Conservation (phyloP, 495 filamentous ascomycete genomes). For the Neurospora sp. region DNA sequence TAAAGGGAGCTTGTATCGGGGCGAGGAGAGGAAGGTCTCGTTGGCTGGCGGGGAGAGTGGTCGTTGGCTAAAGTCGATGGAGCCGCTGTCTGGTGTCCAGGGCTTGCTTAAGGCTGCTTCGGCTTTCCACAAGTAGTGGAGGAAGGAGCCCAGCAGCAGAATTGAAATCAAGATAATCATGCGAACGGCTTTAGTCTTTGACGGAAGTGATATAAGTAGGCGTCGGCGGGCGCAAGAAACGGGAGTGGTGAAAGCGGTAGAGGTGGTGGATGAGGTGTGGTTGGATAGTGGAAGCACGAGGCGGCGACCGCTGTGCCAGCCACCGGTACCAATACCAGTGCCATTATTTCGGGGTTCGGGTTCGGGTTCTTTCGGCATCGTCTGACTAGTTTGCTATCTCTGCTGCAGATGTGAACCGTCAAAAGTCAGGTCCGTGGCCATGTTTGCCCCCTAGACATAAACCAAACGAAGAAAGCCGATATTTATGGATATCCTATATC, state of each 20-base stretch:
- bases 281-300: not conserved
- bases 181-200: slow-evolving; percentile 5
- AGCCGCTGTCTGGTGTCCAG: slow-evolving; percentile 30
- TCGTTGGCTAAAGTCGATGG: slow-evolving; percentile 30
- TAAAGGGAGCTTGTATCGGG: slow-evolving; percentile 35
- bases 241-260: not conserved
- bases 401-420: not conserved
- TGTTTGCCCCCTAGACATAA: not conserved
- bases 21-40: slow-evolving; percentile 27
- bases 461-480: not conserved
- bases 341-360: not conserved
- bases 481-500: not conserved
- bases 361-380: not conserved
- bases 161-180: slow-evolving; percentile 25
- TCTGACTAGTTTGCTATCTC: not conserved
- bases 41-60: slow-evolving; percentile 31
- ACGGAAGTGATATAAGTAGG: not conserved
- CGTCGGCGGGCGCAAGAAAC: not conserved
- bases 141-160: slow-evolving; percentile 21
- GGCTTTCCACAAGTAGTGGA: slow-evolving; percentile 29
- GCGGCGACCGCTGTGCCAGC: not conserved
- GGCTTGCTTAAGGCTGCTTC: slow-evolving; percentile 30
- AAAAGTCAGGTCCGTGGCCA: not conserved
- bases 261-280: not conserved
- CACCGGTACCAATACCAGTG: not conserved